Conservation (phyloP, 2,329 filamentous ascomycete genomes). For the Colletotrichum nymphaeae region DNA sequence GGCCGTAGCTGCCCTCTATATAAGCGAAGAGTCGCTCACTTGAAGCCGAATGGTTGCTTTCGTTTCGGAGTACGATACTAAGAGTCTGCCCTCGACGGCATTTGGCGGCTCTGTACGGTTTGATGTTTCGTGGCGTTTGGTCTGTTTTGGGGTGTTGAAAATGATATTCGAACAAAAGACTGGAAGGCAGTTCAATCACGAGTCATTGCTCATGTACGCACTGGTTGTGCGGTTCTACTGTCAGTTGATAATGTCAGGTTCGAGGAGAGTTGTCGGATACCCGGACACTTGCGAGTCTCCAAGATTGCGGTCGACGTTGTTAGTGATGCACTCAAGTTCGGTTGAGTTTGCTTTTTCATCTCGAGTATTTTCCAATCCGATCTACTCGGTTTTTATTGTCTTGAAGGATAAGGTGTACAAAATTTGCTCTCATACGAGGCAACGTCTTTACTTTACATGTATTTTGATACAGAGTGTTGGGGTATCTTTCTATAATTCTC, state of each 20-base stretch:
- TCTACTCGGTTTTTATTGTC: neutral
- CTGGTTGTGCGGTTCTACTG: conserved; percentile 11
- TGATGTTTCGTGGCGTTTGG: conserved; percentile 22
- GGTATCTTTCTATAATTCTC: conserved; percentile 28
- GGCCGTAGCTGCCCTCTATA: conserved; percentile 59
- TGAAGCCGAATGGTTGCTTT: conserved; percentile 7
- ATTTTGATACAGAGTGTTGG: conserved; percentile 28
- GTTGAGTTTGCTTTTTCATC: conserved; percentile 5
- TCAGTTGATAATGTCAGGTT: conserved; percentile 10
- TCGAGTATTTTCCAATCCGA: neutral
- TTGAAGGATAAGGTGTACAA: conserved; percentile 26
- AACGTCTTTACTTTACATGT: conserved; percentile 16
- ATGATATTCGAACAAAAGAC: neutral
- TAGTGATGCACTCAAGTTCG: neutral
- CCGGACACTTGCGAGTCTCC: conserved; percentile 5
- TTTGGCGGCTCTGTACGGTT: conserved; percentile 8
- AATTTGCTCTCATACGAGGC: neutral
- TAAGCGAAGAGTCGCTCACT: conserved; percentile 11
- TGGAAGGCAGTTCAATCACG: neutral
- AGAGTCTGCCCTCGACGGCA: conserved; percentile 15
- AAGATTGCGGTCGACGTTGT: neutral
- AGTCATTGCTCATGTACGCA: conserved; percentile 3
- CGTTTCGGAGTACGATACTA: conserved; percentile 31
- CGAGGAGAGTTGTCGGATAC: conserved; percentile 9
- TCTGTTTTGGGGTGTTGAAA: neutral